Conservation (phyloP, 768 basidiomycete species). For the Lactifluus hygrophoroides region DNA sequence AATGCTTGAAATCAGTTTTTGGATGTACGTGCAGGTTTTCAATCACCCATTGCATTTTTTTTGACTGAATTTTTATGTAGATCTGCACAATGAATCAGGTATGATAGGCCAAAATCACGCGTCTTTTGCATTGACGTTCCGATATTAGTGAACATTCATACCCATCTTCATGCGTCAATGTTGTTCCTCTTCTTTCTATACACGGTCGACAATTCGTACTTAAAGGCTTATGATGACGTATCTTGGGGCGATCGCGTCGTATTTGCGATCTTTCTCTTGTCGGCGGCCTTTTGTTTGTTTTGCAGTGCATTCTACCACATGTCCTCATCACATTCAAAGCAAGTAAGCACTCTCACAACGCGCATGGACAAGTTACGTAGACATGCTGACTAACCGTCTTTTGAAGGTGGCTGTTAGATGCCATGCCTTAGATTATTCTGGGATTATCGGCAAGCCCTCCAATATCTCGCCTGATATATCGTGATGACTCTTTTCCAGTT, state of each 20-base stretch:
- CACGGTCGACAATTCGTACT: constrained; percentile 44
- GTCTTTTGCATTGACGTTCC: constrained; percentile 15
- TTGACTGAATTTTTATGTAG: constrained; percentile 30
- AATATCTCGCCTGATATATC: constrained; percentile 5
- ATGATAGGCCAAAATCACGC: constrained; percentile 13
- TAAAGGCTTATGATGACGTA: constrained; percentile 42
- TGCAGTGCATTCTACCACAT: constrained; percentile 71
- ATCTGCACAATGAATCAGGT: constrained; percentile 77
- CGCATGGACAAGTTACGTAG: not conserved
- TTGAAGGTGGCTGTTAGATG: constrained; percentile 49
- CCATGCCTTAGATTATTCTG: constrained; percentile 67
- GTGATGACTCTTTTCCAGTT: constrained; percentile 28
- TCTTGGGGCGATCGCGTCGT: constrained; percentile 55
- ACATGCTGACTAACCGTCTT: not conserved
- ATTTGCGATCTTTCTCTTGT: constrained; percentile 55
- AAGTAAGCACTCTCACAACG: constrained; percentile 32
- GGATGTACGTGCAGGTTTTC: constrained; percentile 42
- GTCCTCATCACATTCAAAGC: constrained; percentile 60
- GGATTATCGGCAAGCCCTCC: constrained; percentile 52
- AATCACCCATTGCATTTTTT: not conserved
- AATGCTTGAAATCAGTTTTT: constrained; percentile 55
- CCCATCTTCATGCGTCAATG: constrained; percentile 62
- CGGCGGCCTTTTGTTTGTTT: constrained; percentile 65
- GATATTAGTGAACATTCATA: constrained; percentile 72
- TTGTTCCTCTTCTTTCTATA: constrained; percentile 49